Evolutionary conservation across 2,329 filamentous ascomycete genomes (phyloP), one percentile per base, ranked within the genome.

Genomic region (Cadophora sp.): DNA sequence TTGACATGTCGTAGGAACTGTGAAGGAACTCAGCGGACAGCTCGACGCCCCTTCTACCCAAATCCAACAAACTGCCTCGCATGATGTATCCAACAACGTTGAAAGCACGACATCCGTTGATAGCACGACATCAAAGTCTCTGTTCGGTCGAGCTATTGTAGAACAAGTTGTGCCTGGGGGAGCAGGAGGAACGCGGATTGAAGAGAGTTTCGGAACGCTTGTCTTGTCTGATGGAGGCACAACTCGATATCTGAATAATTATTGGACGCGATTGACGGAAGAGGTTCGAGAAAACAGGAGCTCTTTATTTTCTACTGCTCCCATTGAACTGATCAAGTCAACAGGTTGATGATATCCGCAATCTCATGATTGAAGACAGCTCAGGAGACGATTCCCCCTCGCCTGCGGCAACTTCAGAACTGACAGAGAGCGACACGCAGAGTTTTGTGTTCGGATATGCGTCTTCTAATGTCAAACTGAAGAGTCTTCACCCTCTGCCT

Each of bases 211-310:
- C 67, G 84, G 84, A 1, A 78, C 83, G 51, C 71, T 86, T 41
- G 80, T 85, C 1, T 71, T 85, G 1, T 76, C 80, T 27, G 82
- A 85, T 71, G 70, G 75, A 6, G 80, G 64, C 30, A 69, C 62
- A 39, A 71, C 59, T 43, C 70, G 81, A 18, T 87, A 87, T 71
- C 75, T 86, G 14, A 85, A 79, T 68, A 81, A 81, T 14, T 87
- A 87, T 70, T 87, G 85, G 84, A 83, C 84, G 1, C 80, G 81
- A 0, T 80, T 87, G 18, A 83, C 82, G 62, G 83, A 87, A 56
- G 85, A 87, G 80, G 83, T 24, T 18, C 27, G 8, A n/a, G 8
- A 30, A 30, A 30, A 30, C 27, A 30, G 3, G 27, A 30, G 4
- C 27, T 30, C 27, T 30, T 30, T 30, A 3, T 30, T 30, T 30